Base-by-base conservation (phyloP, 2,329 filamentous ascomycete species). In the Verticillium tricorpus region DNA sequence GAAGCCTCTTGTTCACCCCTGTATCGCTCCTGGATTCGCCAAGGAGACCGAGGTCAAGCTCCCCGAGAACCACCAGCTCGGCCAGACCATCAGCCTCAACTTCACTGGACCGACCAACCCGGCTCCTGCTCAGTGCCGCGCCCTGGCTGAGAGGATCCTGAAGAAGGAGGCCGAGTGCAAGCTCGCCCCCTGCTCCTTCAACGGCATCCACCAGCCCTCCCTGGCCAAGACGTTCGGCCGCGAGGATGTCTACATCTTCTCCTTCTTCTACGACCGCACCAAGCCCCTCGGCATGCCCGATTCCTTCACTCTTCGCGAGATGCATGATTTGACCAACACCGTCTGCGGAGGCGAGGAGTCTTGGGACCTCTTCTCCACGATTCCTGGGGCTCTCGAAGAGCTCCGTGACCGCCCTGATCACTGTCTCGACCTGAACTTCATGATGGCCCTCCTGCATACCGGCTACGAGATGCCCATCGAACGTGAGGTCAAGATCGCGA, bases 391-490 rank as follows among this genome's bases (percentile, higher is more conserved):
- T 0, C 75, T 97, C 59, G 83, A 89, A 1, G 93, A 98, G 79
- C 83, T 99, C 35, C 80, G 82, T 60, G 93, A 85, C 64, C 86
- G 94, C 62, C 93, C 95, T 2, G 93, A 99, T 77, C 91, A 90
- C 76, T 99, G 95, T 78, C 79, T 99, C 70, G 95, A 99, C 76
- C 80, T 99, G 69, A 99, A 92, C 80, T 99, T 98, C 73, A 97
- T 97, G 92, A 80, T 96, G 69, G 91, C 91, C 31, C 82, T 99
- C 62, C 80, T 98, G 60, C 93, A 98, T 77, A 96, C 92, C 6
- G 95, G 95, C 3, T 99, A 99, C 71, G 95, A 98, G 68, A 97
- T 99, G 92, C 94, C 94, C 4, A 89, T 98, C 69, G 92, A 97
- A 68, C 86, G 96, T 45, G 95, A 99, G 77, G 93, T 99, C 67